Conservation (phyloP, 2,329 filamentous ascomycete genomes). For the Trichoderma polysporum region DNA sequence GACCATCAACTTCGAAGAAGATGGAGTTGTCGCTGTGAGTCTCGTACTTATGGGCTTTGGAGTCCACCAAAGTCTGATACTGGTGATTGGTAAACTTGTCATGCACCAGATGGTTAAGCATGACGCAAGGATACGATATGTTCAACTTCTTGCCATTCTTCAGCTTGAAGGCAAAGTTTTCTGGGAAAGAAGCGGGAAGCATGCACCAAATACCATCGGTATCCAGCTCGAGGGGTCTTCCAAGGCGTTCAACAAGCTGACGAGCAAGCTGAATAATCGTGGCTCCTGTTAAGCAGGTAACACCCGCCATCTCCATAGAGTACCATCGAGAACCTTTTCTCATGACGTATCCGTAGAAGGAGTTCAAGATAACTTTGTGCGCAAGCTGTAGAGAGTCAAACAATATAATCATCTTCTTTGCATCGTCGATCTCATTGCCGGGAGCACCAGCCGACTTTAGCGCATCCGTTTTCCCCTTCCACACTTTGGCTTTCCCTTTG, state of each 20-base stretch:
- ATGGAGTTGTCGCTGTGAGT: conserved; percentile 99
- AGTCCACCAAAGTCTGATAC: conserved; percentile 85
- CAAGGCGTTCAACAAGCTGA: conserved; percentile 88
- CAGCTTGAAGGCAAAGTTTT: conserved; percentile 91
- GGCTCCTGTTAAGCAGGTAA: conserved; percentile 94
- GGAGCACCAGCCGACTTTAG: conserved; percentile 80
- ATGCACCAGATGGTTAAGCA: conserved; percentile 97
- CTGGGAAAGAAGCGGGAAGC: conserved; percentile 90
- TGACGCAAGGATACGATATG: conserved; percentile 98
- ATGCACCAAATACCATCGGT: conserved; percentile 99
- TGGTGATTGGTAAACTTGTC: conserved; percentile 95
- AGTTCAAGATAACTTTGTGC: conserved; percentile 98
- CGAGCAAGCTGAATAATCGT: conserved; percentile 96
- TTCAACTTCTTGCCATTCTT: conserved; percentile 94
- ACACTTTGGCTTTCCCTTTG: conserved; percentile 96
- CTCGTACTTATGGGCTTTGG: conserved; percentile 81
- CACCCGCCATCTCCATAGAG: conserved; percentile 98
- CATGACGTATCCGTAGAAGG: conserved; percentile 99
- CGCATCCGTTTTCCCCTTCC: conserved; percentile 93
- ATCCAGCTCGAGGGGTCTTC: conserved; percentile 88
- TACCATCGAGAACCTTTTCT: conserved; percentile 98
- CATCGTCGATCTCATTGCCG: conserved; percentile 77
- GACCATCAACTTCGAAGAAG: conserved; percentile 98
- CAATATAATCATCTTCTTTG: conserved; percentile 97
- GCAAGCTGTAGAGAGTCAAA: conserved; percentile 95